Evolutionary conservation across 345 rosid species (phyloP).

Genomic region (Aquilaria sinensis): DNA sequence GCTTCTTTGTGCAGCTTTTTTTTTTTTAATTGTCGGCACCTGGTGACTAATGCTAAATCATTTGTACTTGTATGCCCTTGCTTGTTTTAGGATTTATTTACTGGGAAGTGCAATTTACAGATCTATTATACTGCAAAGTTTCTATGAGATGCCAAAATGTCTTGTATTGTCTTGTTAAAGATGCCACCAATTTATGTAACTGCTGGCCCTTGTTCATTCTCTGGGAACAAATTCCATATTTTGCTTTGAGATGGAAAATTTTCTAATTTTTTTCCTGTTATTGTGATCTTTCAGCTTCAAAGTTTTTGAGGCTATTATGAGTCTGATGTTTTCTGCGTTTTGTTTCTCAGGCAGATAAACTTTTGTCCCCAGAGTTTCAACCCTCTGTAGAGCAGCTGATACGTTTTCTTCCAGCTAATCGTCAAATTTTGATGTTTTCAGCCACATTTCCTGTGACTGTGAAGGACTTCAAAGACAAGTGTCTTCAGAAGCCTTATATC

Average conservation of each 20-base stretch:
- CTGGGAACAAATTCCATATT: too few species aligned
- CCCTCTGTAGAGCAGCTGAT: constrained; percentile 94
- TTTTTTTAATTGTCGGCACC: not conserved
- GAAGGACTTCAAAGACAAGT: constrained; percentile 94
- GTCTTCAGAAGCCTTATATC: constrained; percentile 71
- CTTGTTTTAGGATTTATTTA: not conserved
- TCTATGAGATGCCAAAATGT: too few species aligned
- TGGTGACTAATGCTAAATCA: not conserved
- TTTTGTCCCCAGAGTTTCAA: constrained; percentile 95
- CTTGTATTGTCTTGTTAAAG: too few species aligned
- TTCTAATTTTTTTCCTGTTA: not conserved
- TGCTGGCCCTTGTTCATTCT: too few species aligned
- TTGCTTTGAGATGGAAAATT: not conserved
- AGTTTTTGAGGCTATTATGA: not conserved
- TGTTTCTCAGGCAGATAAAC: constrained; percentile 87
- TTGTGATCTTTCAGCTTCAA: not conserved
- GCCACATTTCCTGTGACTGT: constrained; percentile 99
- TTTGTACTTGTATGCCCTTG: not conserved
- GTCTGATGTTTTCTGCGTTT: constrained; percentile 32
- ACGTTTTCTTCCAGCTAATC: constrained; percentile 71
- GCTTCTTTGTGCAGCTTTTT: too few species aligned
- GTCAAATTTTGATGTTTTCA: constrained; percentile 95
- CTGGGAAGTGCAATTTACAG: not conserved
- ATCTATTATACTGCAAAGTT: not conserved
- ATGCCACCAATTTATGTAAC: too few species aligned